Percentiles rank a stretch among this genome's conserved stretches.
Evolutionary conservation across 768 basidiomycete genomes (phyloP).

Genomic region (Trichaptum fuscoviolaceum): DNA sequence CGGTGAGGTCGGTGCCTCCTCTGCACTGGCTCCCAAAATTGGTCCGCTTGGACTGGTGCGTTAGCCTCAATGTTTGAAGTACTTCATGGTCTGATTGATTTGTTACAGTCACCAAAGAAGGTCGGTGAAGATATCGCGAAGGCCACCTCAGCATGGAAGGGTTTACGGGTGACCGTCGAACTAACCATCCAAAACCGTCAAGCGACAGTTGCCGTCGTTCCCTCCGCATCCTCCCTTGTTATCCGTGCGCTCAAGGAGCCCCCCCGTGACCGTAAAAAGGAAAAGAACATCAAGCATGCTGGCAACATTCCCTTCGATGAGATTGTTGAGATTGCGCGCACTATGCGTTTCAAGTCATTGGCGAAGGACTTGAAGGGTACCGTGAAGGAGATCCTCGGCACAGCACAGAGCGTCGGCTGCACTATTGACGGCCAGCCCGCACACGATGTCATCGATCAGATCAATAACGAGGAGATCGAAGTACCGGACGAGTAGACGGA

Average conservation of each 20-base stretch:
- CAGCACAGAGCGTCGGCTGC: conserved; percentile 95
- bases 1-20: conserved; percentile 99
- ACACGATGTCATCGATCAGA: conserved; percentile 88
- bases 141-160: conserved; percentile 97
- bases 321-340: conserved; percentile 93
- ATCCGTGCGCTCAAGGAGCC: conserved; percentile 99
- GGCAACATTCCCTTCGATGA: conserved; percentile 94
- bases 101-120: conserved; percentile 91
- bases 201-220: conserved; percentile 94
- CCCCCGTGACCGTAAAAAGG: conserved; percentile 99
- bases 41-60: conserved; percentile 98
- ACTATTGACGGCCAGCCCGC: conserved; percentile 90
- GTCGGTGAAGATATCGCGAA: conserved; percentile 99
- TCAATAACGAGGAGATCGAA: conserved; percentile 80
- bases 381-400: conserved; percentile 97
- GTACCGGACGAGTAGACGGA: conserved; percentile 73
- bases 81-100: conserved; percentile 14
- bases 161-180: conserved; percentile 98
- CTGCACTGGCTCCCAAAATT: conserved; percentile 98
- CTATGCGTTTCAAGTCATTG: conserved; percentile 90
- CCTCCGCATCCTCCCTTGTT: conserved; percentile 94
- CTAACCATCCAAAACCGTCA: conserved; percentile 99
- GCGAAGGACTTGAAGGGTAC: conserved; percentile 87
- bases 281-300: conserved; percentile 99
- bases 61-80: conserved; percentile 12